Percentiles rank a stretch among this genome's conserved stretches.
Evolutionary conservation across 352 stramenopile genomes (phyloP).

Genomic region (Phytophthora constricta): DNA sequence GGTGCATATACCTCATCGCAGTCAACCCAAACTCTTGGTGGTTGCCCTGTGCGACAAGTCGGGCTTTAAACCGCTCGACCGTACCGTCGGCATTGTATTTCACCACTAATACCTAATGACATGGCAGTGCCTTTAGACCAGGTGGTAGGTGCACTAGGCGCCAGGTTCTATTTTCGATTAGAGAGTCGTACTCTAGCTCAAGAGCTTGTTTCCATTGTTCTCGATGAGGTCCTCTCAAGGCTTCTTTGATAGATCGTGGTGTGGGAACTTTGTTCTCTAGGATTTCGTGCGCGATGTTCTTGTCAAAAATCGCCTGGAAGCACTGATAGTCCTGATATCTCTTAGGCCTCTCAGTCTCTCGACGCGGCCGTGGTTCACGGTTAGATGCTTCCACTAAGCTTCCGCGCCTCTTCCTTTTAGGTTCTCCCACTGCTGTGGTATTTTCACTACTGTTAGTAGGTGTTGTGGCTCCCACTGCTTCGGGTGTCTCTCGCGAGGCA

Average conservation of each 20-base stretch:
- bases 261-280: slow-evolving; percentile 13
- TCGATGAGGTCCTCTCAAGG: slow-evolving; percentile 13
- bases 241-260: slow-evolving; percentile 7
- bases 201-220: slow-evolving; percentile 14
- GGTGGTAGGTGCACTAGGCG: slow-evolving; percentile 1
- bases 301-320: slow-evolving; percentile 12
- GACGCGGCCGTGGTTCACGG: slow-evolving; percentile 6
- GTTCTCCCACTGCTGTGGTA: slow-evolving; percentile 5
- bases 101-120: slow-evolving; percentile 15
- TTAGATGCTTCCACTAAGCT: not conserved
- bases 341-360: slow-evolving; percentile 11
- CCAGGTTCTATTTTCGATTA: slow-evolving; percentile 12
- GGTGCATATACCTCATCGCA: slow-evolving; percentile 19
- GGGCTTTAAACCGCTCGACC: slow-evolving; percentile 20
- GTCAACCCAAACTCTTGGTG: slow-evolving; percentile 21
- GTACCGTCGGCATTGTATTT: slow-evolving; percentile 22
- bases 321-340: slow-evolving; percentile 16
- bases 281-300: slow-evolving; percentile 3
- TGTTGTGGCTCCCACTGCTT: not conserved
- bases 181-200: slow-evolving; percentile 9
- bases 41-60: slow-evolving; percentile 18
- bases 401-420: not conserved
- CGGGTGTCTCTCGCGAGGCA: slow-evolving; percentile 4
- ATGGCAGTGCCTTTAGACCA: slow-evolving; percentile 8
- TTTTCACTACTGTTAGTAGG: not conserved